Base-by-base conservation (phyloP, 257 asterid genomes). In the Plectranthus barbatus region DNA sequence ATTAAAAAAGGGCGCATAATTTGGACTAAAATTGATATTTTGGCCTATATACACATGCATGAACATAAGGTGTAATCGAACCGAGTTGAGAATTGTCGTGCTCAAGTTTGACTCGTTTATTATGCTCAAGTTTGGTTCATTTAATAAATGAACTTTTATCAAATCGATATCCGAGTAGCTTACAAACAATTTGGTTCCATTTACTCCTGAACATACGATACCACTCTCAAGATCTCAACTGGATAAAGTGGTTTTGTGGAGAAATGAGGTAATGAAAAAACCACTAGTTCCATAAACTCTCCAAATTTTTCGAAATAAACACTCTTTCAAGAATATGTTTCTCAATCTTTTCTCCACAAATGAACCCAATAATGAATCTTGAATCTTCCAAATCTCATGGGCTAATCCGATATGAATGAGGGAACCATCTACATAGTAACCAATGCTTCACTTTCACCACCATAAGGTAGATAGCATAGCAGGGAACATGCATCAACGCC, bases 401-500 rank as follows among this genome's bases (percentile, higher is more conserved):
- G 69, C 63, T 63, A 63, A 44, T 42, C 12, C 36, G 56, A 56
- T 69, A 79, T 10, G 91, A 83, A 63, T 71, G 71, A 15, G 90
- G 80, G 79, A 81, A 86, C 68, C 77, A 77, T 81, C 77, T 85
- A 47, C 80, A 73, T 15, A 82, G 44, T 34, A 79, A 36, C 58
- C 62, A 45, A 41, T 79, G 81, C 60, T 89, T 92, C 39, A 70
- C 67, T 76, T 70, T 82, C 60, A 82, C 86, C n/a, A 82, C 48
- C 66, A 80, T 45, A 5, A 75, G 79, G 76, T 69, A 84, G 37
- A 79, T 6, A 11, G 77, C 81, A 53, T 83, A 87, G 87, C 95
- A 86, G 19, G 96, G 99, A 18, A 93, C 11, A 60, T 93, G 97
- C 84, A 90, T 42, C 47, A 81, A 20, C 15, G 90, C 96, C 62